phyloP scores from a whole-genome alignment of 1,284 basidiomycete genomes.

The Rhodotorula sp. region DNA sequence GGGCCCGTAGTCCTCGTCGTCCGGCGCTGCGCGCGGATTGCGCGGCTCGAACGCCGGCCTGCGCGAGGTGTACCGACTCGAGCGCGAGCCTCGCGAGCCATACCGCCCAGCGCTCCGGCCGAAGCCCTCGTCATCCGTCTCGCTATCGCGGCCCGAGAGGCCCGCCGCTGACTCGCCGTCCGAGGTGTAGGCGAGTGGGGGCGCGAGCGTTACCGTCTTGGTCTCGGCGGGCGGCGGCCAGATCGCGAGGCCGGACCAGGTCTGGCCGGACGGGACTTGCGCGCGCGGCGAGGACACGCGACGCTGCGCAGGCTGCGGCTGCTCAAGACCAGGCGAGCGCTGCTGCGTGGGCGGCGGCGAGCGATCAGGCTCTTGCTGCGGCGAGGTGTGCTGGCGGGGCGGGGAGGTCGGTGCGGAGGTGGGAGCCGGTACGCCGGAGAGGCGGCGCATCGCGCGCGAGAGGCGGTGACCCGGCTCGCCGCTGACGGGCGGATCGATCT shows the following conservation, averaged over 20 bases:
- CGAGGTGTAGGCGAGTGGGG: slow-evolving; percentile 1
- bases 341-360: not conserved
- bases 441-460: not conserved
- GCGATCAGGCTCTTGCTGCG: not conserved
- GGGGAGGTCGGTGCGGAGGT: not conserved
- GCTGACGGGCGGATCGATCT: slow-evolving; percentile 3
- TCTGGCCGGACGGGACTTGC: not conserved
- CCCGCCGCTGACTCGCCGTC: slow-evolving; percentile 5
- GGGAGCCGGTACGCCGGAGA: not conserved
- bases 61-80: not conserved
- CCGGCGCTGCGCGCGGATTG: slow-evolving; percentile 16
- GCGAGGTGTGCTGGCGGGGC: not conserved
- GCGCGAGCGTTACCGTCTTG: slow-evolving; percentile 17
- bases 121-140: slow-evolving; percentile 9
- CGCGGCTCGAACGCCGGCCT: slow-evolving; percentile 8
- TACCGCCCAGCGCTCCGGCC: no score
- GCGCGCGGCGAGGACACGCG: not conserved
- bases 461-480: not conserved
- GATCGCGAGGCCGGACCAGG: not conserved
- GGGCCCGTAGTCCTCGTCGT: slow-evolving; percentile 6
- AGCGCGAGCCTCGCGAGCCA: not conserved
- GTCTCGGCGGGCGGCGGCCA: slow-evolving; percentile 27
- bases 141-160: not conserved
- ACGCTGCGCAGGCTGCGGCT: not conserved
- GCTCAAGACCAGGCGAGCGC: no score